Conservation (phyloP, 1,284 basidiomycete species). For the Afroboletus lepidellus region DNA sequence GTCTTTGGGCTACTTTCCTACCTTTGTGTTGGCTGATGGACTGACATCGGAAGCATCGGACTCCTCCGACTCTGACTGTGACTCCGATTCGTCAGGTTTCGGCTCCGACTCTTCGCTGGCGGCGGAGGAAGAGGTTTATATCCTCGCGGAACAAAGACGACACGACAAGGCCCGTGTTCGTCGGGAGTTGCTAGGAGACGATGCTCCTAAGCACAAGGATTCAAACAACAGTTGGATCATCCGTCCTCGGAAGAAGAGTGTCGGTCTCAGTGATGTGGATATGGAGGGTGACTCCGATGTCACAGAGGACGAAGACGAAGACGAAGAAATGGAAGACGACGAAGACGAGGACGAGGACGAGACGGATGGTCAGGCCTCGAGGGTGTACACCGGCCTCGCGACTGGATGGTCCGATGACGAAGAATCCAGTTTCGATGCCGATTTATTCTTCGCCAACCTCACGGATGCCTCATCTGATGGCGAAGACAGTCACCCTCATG, state of each 20-base stretch:
- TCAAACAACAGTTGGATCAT: constrained; percentile 64
- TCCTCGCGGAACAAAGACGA: constrained; percentile 47
- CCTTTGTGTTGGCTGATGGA: constrained; percentile 64
- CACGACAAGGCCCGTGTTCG: constrained; percentile 49
- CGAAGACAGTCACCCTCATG: constrained; percentile 31
- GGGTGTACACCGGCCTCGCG: constrained; percentile 55
- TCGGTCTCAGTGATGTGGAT: constrained; percentile 56
- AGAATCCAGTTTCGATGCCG: constrained; percentile 73
- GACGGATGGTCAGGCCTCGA: constrained; percentile 42
- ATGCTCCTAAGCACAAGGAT: constrained; percentile 46
- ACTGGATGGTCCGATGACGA: constrained; percentile 72
- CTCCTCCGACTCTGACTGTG: constrained; percentile 39
- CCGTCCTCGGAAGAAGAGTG: constrained; percentile 63
- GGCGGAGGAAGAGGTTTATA: constrained; percentile 62
- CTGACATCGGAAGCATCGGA: constrained; percentile 46
- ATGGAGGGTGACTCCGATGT: constrained; percentile 54
- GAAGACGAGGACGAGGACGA: constrained; percentile 41
- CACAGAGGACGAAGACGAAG: constrained; percentile 51
- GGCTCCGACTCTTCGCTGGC: constrained; percentile 57
- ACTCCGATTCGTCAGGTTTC: constrained; percentile 40
- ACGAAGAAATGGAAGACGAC: constrained; percentile 40
- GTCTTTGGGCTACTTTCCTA: constrained; percentile 53
- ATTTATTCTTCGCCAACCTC: constrained; percentile 74
- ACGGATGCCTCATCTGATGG: constrained; percentile 47
- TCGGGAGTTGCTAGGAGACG: constrained; percentile 55